phyloP scores from a whole-genome alignment of 345 rosid genomes.

The Euclidium syriacum region DNA sequence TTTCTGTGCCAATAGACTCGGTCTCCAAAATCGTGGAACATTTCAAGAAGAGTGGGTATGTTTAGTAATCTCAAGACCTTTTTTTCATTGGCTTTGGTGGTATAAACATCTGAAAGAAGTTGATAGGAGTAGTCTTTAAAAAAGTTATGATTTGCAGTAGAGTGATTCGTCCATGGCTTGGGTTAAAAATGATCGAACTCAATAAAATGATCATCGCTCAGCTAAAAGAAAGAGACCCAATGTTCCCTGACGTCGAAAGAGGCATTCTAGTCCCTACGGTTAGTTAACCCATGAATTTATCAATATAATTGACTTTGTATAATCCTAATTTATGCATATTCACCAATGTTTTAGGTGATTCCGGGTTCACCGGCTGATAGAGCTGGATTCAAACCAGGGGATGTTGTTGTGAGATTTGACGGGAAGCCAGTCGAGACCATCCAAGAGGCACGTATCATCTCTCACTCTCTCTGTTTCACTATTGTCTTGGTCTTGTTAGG shows the following conservation, averaged over 20 bases:
- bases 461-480: not conserved
- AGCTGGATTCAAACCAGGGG: conserved; percentile 87
- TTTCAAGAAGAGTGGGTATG: conserved; percentile 79
- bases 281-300: conserved; percentile 9
- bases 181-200: conserved; percentile 89
- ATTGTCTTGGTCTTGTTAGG: not conserved
- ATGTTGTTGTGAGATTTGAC: conserved; percentile 68
- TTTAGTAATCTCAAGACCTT: not conserved
- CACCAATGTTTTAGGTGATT: conserved; percentile 46
- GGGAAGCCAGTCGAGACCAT: conserved; percentile 71
- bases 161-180: conserved; percentile 93
- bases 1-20: conserved; percentile 78
- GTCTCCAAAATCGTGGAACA: conserved; percentile 73
- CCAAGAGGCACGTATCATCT: conserved; percentile 47
- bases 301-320: not conserved
- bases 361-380: conserved; percentile 86
- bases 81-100: not conserved
- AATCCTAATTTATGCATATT: not conserved
- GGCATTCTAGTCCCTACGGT: conserved; percentile 82
- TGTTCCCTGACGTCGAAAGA: conserved; percentile 57
- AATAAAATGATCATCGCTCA: conserved; percentile 72
- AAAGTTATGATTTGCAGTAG: conserved; percentile 48
- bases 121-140: not conserved
- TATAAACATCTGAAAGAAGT: not conserved
- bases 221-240: conserved; percentile 72